Conservation (phyloP, 306 rosid genomes). For the Begonia peltatifolia region DNA sequence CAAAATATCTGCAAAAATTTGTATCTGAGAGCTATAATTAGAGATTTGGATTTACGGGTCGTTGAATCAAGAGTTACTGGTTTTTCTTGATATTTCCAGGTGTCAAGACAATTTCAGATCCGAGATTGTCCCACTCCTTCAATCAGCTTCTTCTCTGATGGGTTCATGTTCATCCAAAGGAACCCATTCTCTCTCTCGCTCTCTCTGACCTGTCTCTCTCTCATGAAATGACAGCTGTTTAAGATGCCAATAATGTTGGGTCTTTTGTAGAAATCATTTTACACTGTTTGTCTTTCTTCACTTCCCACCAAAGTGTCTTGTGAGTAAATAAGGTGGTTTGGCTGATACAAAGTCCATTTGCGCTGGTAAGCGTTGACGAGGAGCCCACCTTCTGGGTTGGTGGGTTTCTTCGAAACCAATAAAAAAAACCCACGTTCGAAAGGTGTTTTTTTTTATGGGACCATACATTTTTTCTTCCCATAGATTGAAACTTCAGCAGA, state of each 20-base stretch:
- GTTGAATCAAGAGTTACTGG: conserved; percentile 32
- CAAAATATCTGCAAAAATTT: conserved; percentile 9
- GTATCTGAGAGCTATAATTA: background rate
- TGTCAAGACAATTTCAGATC: conserved; percentile 35
- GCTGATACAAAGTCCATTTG: conserved; percentile 9
- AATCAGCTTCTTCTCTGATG: conserved; percentile 16
- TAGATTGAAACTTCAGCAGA: too few relatives aligned
- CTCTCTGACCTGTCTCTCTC: background rate
- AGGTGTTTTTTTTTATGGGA: conserved; percentile 1
- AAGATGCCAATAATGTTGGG: conserved; percentile 28
- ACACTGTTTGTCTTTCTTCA: conserved; percentile 12
- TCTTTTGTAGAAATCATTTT: conserved; percentile 12
- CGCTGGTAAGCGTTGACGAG: conserved; percentile 20
- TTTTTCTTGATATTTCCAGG: conserved; percentile 28
- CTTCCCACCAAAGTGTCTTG: conserved; percentile 17
- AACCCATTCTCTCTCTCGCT: background rate
- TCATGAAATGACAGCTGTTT: conserved; percentile 29
- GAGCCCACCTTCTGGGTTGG: conserved; percentile 77
- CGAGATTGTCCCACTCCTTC: conserved; percentile 22
- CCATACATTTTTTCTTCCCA: background rate
- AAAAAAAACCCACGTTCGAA: conserved; percentile 21
- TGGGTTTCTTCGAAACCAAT: conserved; percentile 51
- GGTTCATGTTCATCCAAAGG: conserved; percentile 15
- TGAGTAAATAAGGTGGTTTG: conserved; percentile 12
- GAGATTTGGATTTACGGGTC: conserved; percentile 29